Percentiles rank a stretch among this genome's conserved stretches.
These are phyloP conservation scores for Artemisia tridentata DNA, from an alignment of 129 eudicot genomes.

Conservation along the genomic window DNA sequence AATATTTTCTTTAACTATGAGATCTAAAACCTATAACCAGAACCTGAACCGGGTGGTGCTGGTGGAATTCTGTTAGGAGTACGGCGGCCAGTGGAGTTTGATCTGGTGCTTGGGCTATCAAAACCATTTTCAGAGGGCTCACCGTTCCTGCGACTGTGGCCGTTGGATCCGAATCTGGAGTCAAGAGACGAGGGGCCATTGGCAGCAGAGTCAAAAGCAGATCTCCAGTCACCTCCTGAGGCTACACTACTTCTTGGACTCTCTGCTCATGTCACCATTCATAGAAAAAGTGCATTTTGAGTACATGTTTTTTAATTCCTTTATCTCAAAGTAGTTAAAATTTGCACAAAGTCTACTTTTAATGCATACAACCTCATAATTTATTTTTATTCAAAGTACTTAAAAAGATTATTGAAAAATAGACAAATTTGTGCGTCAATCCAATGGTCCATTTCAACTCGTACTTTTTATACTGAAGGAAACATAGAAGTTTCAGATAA, in stretches of 20 bases:
- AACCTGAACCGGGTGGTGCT: constrained; percentile 81
- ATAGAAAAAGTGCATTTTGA: neutral
- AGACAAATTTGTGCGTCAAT: too few relatives aligned
- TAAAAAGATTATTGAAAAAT: too few relatives aligned
- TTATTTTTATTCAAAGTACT: too few relatives aligned
- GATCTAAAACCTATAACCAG: constrained; percentile 60
- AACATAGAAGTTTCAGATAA: neutral
- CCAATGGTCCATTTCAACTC: too few relatives aligned
- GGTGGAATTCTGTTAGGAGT: constrained; percentile 95
- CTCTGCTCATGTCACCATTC: constrained; percentile 44
- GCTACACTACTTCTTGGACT: constrained; percentile 67
- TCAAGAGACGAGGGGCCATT: constrained; percentile 57
- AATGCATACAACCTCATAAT: too few relatives aligned
- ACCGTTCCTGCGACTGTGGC: constrained; percentile 67
- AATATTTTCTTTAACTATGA: constrained; percentile 21
- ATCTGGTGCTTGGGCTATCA: constrained; percentile 42
- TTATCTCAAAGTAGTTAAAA: too few relatives aligned
- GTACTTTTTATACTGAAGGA: neutral
- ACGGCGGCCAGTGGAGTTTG: constrained; percentile 80
- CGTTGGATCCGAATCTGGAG: constrained; percentile 66
- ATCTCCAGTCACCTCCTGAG: constrained; percentile 97
- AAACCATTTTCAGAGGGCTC: constrained; percentile 76
- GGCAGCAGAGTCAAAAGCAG: constrained; percentile 98
- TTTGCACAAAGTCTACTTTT: too few relatives aligned
- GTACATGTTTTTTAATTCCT: too few relatives aligned